Conservation (phyloP, 257 asterid species). For the Nicotiana otophora region DNA sequence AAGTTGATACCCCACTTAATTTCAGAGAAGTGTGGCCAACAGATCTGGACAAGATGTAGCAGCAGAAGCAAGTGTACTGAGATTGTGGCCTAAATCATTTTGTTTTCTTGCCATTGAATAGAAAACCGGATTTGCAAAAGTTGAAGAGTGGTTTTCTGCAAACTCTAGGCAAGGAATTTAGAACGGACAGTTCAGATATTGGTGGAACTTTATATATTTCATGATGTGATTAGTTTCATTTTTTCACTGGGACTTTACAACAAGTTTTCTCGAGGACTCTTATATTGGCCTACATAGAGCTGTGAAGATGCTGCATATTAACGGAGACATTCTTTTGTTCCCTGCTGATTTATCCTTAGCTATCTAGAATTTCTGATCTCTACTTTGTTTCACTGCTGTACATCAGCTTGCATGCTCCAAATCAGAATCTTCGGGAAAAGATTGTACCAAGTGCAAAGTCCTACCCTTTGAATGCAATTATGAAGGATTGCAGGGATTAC, state of each 20-base stretch:
- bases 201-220: neutral
- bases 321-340: neutral
- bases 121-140: neutral
- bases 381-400: conserved; percentile 14
- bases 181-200: neutral
- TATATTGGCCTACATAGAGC: neutral
- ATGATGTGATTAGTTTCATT: neutral
- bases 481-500: conserved; percentile 92
- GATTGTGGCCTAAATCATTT: neutral
- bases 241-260: neutral
- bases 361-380: conserved; percentile 1
- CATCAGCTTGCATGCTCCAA: conserved; percentile 86
- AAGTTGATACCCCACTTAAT: neutral
- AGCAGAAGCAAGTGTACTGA: neutral
- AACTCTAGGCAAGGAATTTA: neutral
- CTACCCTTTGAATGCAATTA: conserved; percentile 84
- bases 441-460: conserved; percentile 93
- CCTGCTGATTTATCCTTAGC: neutral
- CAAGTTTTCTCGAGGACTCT: neutral
- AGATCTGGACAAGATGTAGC: neutral
- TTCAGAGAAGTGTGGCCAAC: neutral
- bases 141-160: neutral
- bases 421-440: conserved; percentile 79
- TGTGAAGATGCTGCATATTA: neutral
- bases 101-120: neutral